Conservation (phyloP, 306 rosid species). For the Boehmeria nivea region DNA sequence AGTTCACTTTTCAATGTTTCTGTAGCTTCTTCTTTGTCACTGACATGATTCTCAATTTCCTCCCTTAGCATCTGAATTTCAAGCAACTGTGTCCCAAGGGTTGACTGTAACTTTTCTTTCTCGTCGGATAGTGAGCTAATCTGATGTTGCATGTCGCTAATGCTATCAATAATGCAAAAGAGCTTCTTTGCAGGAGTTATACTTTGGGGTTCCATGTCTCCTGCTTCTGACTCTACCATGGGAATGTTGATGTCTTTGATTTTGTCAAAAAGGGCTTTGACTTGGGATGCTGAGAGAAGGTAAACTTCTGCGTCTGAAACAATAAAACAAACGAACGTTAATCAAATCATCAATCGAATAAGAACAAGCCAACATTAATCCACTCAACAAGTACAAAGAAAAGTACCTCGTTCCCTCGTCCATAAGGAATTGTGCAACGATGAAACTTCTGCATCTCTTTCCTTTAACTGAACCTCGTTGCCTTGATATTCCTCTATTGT, state of each 20-base stretch:
- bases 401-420: conserved; percentile 61
- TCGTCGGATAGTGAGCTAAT: conserved; percentile 45
- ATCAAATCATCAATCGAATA: too few species aligned
- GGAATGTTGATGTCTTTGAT: conserved; percentile 43
- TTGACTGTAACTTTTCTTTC: conserved; percentile 58
- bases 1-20: conserved; percentile 58
- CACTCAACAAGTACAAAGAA: not conserved
- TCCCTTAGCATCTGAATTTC: conserved; percentile 57
- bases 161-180: conserved; percentile 49
- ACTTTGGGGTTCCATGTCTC: conserved; percentile 32
- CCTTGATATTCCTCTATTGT: conserved; percentile 43
- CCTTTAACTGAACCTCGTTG: conserved; percentile 47
- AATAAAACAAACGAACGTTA: conserved; percentile 24
- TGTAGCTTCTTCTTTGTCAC: conserved; percentile 46
- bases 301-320: conserved; percentile 48
- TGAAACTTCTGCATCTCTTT: conserved; percentile 38
- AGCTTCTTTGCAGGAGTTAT: conserved; percentile 62
- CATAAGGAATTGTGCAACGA: conserved; percentile 40
- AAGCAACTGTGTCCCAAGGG: conserved; percentile 39
- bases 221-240: conserved; percentile 37
- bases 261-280: conserved; percentile 55
- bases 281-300: conserved; percentile 59
- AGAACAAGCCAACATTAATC: too few species aligned
- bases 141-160: conserved; percentile 44
- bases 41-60: conserved; percentile 43